These are phyloP conservation scores for Coffea humblotiana DNA, from an alignment of 305 asterid species.

Conservation along the genomic window DNA sequence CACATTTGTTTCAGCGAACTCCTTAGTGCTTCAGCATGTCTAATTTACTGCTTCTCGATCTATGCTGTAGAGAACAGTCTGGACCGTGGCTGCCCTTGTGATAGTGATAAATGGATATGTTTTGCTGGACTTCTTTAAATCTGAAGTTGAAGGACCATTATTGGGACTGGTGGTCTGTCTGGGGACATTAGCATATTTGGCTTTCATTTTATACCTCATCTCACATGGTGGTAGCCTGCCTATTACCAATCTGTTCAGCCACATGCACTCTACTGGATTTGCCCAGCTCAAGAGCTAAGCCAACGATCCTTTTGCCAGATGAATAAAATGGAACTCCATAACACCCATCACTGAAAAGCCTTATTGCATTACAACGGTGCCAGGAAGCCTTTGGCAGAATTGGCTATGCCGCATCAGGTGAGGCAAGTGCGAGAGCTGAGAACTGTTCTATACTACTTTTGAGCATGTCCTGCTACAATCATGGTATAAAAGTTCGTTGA, in stretches of 20 bases:
- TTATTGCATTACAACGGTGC: too few relatives aligned
- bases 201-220: constrained; percentile 70
- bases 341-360: background rate
- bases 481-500: background rate
- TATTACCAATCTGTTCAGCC: constrained; percentile 25
- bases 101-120: constrained; percentile 92
- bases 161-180: constrained; percentile 51
- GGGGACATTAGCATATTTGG: constrained; percentile 60
- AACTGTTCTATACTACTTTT: too few relatives aligned
- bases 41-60: background rate
- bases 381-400: background rate
- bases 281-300: constrained; percentile 40
- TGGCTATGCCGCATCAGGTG: background rate
- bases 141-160: constrained; percentile 69
- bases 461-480: background rate
- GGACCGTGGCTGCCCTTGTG: constrained; percentile 94
- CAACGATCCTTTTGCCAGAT: background rate
- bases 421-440: background rate
- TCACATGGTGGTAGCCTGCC: constrained; percentile 42
- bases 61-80: constrained; percentile 60
- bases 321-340: background rate
- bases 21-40: too few relatives aligned
- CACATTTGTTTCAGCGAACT: background rate
- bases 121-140: constrained; percentile 68
- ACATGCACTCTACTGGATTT: constrained; percentile 38